These are phyloP conservation scores for Suillus subaureus DNA, from an alignment of 768 basidiomycete genomes.

Conservation along the genomic window DNA sequence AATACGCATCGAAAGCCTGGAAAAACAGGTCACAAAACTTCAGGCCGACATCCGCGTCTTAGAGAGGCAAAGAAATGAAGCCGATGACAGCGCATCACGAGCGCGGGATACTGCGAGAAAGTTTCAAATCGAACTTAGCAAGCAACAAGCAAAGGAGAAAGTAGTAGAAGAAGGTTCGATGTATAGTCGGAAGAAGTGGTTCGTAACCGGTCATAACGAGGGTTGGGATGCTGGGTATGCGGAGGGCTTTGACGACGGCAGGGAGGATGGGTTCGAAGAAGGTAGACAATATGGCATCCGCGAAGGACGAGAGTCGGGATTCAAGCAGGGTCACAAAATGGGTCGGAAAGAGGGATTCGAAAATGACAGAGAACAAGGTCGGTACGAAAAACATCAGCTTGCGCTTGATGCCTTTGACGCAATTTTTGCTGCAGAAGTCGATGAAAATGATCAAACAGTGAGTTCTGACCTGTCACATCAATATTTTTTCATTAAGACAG, in stretches of 20 bases:
- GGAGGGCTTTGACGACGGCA: slow-evolving; percentile 50
- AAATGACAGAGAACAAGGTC: slow-evolving; percentile 40
- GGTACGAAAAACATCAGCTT: slow-evolving; percentile 51
- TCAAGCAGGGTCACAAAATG: slow-evolving; percentile 33
- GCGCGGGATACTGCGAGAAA: slow-evolving; percentile 46
- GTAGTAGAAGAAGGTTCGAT: slow-evolving; percentile 45
- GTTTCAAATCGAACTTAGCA: slow-evolving; percentile 46
- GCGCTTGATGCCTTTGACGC: slow-evolving; percentile 62
- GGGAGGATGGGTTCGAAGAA: slow-evolving; percentile 41
- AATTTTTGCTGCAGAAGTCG: slow-evolving; percentile 50
- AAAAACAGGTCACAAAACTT: slow-evolving; percentile 45
- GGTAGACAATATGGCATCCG: slow-evolving; percentile 44
- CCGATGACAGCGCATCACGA: slow-evolving; percentile 46
- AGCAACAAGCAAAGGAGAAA: slow-evolving; percentile 45
- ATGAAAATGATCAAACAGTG: slow-evolving; percentile 26
- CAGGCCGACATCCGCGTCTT: slow-evolving; percentile 31
- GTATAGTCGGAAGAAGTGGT: slow-evolving; percentile 44
- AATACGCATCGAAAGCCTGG: slow-evolving; percentile 47
- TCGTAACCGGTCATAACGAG: slow-evolving; percentile 45
- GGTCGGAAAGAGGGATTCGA: slow-evolving; percentile 35
- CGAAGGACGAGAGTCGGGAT: slow-evolving; percentile 39
- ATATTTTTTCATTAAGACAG: slow-evolving; percentile 13
- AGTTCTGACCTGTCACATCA: slow-evolving; percentile 17
- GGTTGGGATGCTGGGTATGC: slow-evolving; percentile 49
- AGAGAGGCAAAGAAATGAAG: slow-evolving; percentile 41